Conservation (phyloP, 73 alveolate species). For the Tetrahymena elliotti region DNA sequence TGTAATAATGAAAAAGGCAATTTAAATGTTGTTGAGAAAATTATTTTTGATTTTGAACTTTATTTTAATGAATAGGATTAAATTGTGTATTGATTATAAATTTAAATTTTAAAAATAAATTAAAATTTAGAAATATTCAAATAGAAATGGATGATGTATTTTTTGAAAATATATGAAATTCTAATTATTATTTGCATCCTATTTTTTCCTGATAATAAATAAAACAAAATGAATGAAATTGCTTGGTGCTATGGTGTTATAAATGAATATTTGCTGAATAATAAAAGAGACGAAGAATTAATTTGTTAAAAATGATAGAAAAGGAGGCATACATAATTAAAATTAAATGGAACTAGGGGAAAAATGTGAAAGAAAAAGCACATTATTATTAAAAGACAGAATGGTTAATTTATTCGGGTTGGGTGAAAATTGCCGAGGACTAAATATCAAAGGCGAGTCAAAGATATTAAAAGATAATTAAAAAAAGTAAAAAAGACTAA, state of each 20-base stretch:
- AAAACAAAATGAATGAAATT: background rate
- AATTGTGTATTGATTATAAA: too few species aligned
- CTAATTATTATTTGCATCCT: background rate
- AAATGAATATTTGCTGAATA: background rate
- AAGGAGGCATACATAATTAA: background rate
- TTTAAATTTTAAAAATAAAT: too few species aligned
- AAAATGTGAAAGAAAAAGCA: background rate
- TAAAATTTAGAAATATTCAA: background rate
- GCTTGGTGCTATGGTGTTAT: background rate
- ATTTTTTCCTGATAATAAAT: background rate
- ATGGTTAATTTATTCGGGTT: background rate
- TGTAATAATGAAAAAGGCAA: too few species aligned
- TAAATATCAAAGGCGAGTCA: background rate
- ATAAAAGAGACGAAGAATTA: background rate
- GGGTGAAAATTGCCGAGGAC: background rate
- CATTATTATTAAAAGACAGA: background rate
- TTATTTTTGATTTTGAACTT: too few species aligned
- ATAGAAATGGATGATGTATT: background rate
- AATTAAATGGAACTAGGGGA: background rate
- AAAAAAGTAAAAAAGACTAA: background rate
- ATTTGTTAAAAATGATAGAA: background rate
- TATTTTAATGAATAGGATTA: too few species aligned
- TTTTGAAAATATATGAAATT: background rate
- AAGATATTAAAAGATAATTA: background rate
- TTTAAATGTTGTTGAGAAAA: too few species aligned